Percentiles rank a stretch among this genome's conserved stretches.
Evolutionary conservation across 2,329 filamentous ascomycete species (phyloP).

Genomic region (Sordariomycetes sp.): DNA sequence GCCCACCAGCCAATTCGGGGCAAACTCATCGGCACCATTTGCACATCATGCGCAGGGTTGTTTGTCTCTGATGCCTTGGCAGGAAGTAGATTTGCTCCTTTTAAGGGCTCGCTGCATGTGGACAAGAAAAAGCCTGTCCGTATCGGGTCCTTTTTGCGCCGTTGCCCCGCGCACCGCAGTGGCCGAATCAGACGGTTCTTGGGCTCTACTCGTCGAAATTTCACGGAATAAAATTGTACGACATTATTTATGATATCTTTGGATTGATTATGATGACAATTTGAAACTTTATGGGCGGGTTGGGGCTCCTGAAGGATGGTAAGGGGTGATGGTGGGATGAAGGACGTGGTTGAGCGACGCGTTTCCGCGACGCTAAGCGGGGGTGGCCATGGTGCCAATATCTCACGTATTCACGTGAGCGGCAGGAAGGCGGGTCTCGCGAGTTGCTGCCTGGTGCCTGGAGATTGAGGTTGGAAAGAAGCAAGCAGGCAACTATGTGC

Average conservation of each 20-base stretch:
- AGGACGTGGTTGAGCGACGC: constrained; percentile 27
- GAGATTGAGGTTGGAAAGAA: neutral
- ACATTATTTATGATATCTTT: neutral
- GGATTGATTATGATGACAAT: neutral
- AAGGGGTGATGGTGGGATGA: constrained; percentile 18
- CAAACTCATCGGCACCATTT: neutral
- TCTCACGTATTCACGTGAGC: constrained; percentile 29
- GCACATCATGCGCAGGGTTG: neutral
- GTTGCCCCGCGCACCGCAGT: neutral
- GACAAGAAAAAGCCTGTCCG: neutral
- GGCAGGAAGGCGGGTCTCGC: neutral
- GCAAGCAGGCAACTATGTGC: no score
- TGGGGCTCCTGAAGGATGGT: neutral
- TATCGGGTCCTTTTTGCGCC: neutral
- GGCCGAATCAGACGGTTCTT: neutral
- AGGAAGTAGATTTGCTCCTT: neutral
- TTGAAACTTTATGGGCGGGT: neutral
- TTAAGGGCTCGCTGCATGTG: neutral
- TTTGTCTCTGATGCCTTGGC: constrained; percentile 3
- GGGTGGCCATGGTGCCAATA: constrained; percentile 11
- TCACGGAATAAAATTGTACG: neutral
- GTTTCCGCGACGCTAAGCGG: constrained; percentile 16
- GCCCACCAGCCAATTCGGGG: neutral
- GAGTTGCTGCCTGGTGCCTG: constrained; percentile 3
- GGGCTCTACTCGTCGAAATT: neutral